phyloP scores from a whole-genome alignment of 1,284 basidiomycete species.

The Volvariella volvacea region DNA sequence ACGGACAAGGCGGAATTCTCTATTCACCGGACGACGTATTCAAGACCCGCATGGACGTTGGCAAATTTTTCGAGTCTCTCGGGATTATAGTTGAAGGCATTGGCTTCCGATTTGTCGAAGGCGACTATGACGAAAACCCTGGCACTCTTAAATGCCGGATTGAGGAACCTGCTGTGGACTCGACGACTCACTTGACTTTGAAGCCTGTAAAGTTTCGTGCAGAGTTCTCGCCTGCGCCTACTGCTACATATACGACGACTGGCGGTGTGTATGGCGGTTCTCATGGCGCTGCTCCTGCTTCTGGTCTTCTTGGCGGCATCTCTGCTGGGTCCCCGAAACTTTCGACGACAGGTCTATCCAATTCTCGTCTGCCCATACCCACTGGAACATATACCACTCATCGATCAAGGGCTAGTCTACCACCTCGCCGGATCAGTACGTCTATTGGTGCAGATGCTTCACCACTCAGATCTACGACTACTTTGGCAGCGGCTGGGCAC shows the following conservation, averaged over 20 bases:
- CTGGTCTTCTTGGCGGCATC: slow-evolving; percentile 6
- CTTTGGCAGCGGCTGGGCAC: slow-evolving; percentile 19
- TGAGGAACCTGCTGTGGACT: slow-evolving; percentile 40
- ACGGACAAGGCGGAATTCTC: slow-evolving; percentile 42
- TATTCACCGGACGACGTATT: slow-evolving; percentile 60
- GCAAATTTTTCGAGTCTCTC: slow-evolving; percentile 59
- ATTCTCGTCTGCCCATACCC: slow-evolving; percentile 3
- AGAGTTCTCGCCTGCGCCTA: slow-evolving; percentile 27
- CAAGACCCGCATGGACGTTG: slow-evolving; percentile 58
- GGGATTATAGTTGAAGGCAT: slow-evolving; percentile 40
- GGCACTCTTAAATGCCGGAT: slow-evolving; percentile 54
- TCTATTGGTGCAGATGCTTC: slow-evolving; percentile 1
- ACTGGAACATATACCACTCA: slow-evolving; percentile 1
- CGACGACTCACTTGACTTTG: slow-evolving; percentile 22
- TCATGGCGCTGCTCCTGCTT: slow-evolving; percentile 28
- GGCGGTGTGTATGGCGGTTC: slow-evolving; percentile 7
- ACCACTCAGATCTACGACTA: not conserved
- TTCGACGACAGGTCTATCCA: slow-evolving; percentile 2
- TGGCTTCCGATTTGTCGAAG: slow-evolving; percentile 16
- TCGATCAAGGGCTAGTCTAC: not conserved
- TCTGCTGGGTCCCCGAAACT: slow-evolving; percentile 2
- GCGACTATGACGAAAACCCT: slow-evolving; percentile 39
- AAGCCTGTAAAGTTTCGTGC: slow-evolving; percentile 39
- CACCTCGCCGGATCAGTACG: slow-evolving; percentile 5
- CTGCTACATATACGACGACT: slow-evolving; percentile 10